Conservation (phyloP, 164 flowering plant genomes). For the Chloranthus sessilifolius region DNA sequence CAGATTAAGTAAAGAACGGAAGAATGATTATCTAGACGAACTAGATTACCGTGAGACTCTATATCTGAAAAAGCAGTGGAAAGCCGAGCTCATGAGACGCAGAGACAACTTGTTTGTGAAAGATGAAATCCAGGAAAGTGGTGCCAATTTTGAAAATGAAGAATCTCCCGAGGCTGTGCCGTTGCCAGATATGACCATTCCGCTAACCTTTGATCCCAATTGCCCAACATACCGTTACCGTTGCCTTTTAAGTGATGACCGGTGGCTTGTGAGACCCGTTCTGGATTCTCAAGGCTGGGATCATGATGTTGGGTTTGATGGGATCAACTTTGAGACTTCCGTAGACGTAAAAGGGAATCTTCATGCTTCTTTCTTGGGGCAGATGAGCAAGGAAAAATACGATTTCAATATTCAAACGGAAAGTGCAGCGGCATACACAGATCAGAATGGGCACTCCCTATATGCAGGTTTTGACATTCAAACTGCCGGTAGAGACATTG, state of each 20-base stretch:
- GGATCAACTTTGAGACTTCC: slow-evolving; percentile 70
- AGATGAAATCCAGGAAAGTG: slow-evolving; percentile 18
- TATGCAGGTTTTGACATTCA: slow-evolving; percentile 65
- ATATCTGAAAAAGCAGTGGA: slow-evolving; percentile 77
- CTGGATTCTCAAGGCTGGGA: slow-evolving; percentile 97
- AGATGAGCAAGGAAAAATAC: slow-evolving; percentile 85
- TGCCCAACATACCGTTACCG: slow-evolving; percentile 74
- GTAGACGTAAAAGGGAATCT: slow-evolving; percentile 36
- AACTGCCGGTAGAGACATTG: slow-evolving; percentile 54
- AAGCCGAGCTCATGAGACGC: slow-evolving; percentile 42
- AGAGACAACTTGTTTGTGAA: slow-evolving; percentile 27
- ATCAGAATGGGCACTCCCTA: slow-evolving; percentile 40
- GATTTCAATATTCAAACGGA: slow-evolving; percentile 70
- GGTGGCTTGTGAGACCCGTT: slow-evolving; percentile 78
- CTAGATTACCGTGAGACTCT: slow-evolving; percentile 89
- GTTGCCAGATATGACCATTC: slow-evolving; percentile 76
- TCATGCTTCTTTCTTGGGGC: slow-evolving; percentile 54
- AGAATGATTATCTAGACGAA: slow-evolving; percentile 82
- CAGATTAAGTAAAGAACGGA: slow-evolving; percentile 52
- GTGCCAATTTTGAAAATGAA: slow-evolving; percentile 33
- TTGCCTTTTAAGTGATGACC: slow-evolving; percentile 55
- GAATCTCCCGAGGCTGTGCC: slow-evolving; percentile 46
- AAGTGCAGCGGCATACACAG: slow-evolving; percentile 42
- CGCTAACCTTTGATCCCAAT: slow-evolving; percentile 79
- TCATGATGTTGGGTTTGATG: slow-evolving; percentile 96